Evolutionary conservation across 768 basidiomycete species (phyloP), one percentile per base, ranked within the genome.

Genomic region (Lyophyllum decastes): DNA sequence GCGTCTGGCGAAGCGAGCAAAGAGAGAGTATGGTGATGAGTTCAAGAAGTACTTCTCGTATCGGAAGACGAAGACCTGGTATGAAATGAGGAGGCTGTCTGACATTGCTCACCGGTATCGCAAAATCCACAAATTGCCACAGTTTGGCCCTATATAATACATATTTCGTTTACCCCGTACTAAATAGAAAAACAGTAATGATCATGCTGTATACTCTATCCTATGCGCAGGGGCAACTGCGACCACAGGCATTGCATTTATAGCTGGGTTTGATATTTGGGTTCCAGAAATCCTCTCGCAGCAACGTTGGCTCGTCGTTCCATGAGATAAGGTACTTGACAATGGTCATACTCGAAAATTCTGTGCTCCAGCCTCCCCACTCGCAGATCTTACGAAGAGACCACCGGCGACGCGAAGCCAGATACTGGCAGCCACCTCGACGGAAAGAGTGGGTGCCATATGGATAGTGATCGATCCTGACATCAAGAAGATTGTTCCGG

Each of bases 351-450:
- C 68, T 69, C 4, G 71, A 71, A 52, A 76, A 75, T 38, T 78
- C 72, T 4, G 65, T 70, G 52, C 72, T 75, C 78, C 79, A 80
- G 4, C 78, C 80, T 34, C 75, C 79, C 77, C 79, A 81, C n/a
- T 75, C 72, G 52, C 78, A 81, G 22, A 81, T 75, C 5, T 61
- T 59, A 0, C 72, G 57, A 0, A 79, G 58, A 0, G 66, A 61
- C 77, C 78, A 79, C 0, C 72, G 68, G 2, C 65, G 58, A 8
- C 66, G 59, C 6, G 66, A 59, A 4, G 68, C 59, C 21, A 38
- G 35, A 17, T 38, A 38, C 16, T 38, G 35, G 54, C 74, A 76
- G 0, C 77, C 76, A 9, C 76, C 75, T 22, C 71, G 68, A 6
- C 70, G 68, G 64, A 81, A 78, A 0, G 77, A 74, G 61, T 78